A percentile compares a stretch with the other conserved stretches of the same genome.
Evolutionary conservation across 352 stramenopile species (phyloP).

Genomic region (Paralagenidium karlingii): DNA sequence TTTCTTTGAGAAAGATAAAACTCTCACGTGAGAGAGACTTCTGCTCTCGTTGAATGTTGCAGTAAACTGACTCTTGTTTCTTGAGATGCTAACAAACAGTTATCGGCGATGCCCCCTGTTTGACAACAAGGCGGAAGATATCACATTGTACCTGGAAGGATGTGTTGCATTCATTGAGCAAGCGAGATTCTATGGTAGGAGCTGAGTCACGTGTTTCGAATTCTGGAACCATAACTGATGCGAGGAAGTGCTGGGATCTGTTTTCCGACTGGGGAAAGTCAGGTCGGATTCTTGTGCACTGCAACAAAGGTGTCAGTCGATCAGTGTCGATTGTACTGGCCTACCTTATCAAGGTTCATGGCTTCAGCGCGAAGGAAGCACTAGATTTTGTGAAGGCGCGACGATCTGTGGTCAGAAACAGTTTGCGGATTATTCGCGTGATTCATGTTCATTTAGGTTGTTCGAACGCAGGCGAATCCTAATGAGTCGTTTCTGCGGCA

Average conservation of each 20-base stretch:
- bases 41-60: neutral
- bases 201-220: neutral
- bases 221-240: neutral
- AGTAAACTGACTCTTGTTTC: neutral
- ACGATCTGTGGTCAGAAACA: constrained; percentile 35
- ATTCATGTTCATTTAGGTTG: neutral
- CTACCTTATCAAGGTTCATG: constrained; percentile 83
- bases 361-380: constrained; percentile 54
- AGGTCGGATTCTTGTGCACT: constrained; percentile 86
- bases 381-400: constrained; percentile 37
- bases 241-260: constrained; percentile 3
- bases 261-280: neutral
- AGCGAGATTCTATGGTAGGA: constrained; percentile 84
- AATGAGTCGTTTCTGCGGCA: neutral
- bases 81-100: no score
- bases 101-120: constrained; percentile 81
- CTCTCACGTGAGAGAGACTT: constrained; percentile 22
- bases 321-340: constrained; percentile 82
- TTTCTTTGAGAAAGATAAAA: constrained; percentile 84
- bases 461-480: neutral
- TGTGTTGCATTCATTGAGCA: constrained; percentile 86
- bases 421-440: no score
- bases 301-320: constrained; percentile 84
- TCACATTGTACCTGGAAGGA: constrained; percentile 64
- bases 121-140: constrained; percentile 86